phyloP scores from a whole-genome alignment of 257 asterid species.

The Fraxinus pennsylvanica region DNA sequence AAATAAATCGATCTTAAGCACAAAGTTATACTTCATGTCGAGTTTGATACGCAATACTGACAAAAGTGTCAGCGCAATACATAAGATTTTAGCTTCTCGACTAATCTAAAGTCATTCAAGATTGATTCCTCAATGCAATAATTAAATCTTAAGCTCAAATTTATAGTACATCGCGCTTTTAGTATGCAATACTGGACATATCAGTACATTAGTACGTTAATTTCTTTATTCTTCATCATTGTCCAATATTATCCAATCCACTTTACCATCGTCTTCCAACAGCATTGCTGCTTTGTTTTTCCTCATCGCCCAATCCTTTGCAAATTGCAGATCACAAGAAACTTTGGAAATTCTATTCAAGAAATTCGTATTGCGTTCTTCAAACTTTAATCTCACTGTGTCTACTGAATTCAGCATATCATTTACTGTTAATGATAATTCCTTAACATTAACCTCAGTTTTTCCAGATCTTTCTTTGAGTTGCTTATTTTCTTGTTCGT shows the following conservation, averaged over 20 bases:
- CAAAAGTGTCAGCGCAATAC: background rate
- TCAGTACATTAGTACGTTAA: background rate
- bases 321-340: conserved; percentile 65
- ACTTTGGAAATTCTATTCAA: conserved; percentile 68
- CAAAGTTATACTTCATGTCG: background rate
- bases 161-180: background rate
- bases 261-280: conserved; percentile 28
- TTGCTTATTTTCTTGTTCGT: conserved; percentile 43
- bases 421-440: conserved; percentile 35
- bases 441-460: conserved; percentile 25
- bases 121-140: background rate
- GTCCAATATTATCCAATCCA: background rate
- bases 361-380: conserved; percentile 54
- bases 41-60: background rate
- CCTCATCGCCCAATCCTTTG: conserved; percentile 67
- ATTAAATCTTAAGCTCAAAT: background rate
- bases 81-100: background rate
- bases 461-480: conserved; percentile 32
- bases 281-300: conserved; percentile 46
- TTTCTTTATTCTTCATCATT: background rate
- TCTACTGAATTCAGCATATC: conserved; percentile 52
- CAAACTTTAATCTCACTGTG: conserved; percentile 51
- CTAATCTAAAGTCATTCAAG: background rate
- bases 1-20: background rate
- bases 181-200: background rate